Evolutionary conservation across 169 alveolate genomes (phyloP).

Genomic region (Theileria equi): DNA sequence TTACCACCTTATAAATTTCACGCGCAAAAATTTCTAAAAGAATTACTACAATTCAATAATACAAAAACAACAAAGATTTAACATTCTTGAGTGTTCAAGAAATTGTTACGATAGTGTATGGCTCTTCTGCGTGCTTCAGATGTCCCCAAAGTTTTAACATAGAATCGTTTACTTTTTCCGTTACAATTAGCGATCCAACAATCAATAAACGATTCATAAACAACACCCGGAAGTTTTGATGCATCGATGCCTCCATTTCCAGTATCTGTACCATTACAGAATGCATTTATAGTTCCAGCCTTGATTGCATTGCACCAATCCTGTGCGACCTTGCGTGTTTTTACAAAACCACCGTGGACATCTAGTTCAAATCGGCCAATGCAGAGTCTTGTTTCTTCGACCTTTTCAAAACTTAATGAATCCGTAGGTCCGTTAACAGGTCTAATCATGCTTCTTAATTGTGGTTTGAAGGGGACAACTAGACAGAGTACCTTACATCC

Average conservation of each 20-base stretch:
- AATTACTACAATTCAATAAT: too few species aligned
- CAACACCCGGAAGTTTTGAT: not conserved
- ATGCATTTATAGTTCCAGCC: too few species aligned
- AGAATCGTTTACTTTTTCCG: too few species aligned
- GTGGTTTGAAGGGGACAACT: conserved; percentile 19
- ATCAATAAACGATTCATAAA: not conserved
- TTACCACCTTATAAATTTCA: too few species aligned
- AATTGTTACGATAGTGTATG: too few species aligned
- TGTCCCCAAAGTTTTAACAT: not conserved
- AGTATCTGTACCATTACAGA: too few species aligned
- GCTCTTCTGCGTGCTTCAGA: conserved; percentile 3
- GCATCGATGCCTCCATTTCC: not conserved
- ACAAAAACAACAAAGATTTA: too few species aligned
- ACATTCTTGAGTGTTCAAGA: too few species aligned
- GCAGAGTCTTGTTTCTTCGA: conserved; percentile 19
- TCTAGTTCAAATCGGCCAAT: conserved; percentile 47
- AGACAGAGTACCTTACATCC: conserved; percentile 14
- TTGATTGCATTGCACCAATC: conserved; percentile 32
- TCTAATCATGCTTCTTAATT: not conserved
- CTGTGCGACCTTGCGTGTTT: conserved; percentile 52
- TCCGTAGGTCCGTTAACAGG: not conserved
- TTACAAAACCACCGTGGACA: conserved; percentile 45
- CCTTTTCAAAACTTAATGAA: conserved; percentile 10
- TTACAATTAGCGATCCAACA: conserved; percentile 6
- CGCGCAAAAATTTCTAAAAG: too few species aligned